Conservation (phyloP, 495 filamentous ascomycete genomes). For the Cryomyces minteri region DNA sequence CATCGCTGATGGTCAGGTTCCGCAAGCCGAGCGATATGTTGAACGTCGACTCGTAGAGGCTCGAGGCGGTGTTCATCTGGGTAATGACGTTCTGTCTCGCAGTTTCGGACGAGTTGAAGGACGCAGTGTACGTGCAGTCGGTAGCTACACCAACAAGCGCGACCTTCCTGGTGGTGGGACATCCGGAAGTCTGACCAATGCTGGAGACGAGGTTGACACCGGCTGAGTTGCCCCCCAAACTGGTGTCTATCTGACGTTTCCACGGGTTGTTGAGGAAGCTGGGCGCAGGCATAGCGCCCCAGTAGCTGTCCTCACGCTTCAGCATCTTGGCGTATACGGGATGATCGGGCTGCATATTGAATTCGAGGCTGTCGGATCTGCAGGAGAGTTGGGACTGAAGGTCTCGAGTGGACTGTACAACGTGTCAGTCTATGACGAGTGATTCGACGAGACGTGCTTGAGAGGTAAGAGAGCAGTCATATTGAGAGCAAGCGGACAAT, state of each 20-base stretch:
- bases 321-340: slow-evolving; percentile 35
- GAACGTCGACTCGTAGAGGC: slow-evolving; percentile 74
- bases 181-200: slow-evolving; percentile 71
- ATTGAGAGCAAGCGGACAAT: too few species aligned
- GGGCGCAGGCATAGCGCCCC: slow-evolving; percentile 34
- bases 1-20: slow-evolving; percentile 59
- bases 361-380: slow-evolving; percentile 44
- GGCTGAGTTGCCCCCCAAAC: slow-evolving; percentile 52
- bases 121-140: slow-evolving; percentile 67
- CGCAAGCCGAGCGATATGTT: slow-evolving; percentile 82
- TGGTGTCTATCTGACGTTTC: slow-evolving; percentile 32
- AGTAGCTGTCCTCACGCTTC: slow-evolving; percentile 24
- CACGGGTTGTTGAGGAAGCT: slow-evolving; percentile 29
- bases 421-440: not conserved
- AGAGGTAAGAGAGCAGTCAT: too few species aligned
- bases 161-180: slow-evolving; percentile 73
- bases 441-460: too few species aligned
- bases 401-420: slow-evolving; percentile 1
- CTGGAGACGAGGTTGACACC: slow-evolving; percentile 63
- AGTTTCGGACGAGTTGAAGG: slow-evolving; percentile 42
- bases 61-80: slow-evolving; percentile 73
- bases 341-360: slow-evolving; percentile 49
- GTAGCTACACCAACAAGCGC: slow-evolving; percentile 84
- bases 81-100: slow-evolving; percentile 57
- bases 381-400: slow-evolving; percentile 26